A percentile compares a stretch with the other conserved stretches of the same genome.
phyloP scores from a whole-genome alignment of 106 monocot genomes.

The Phalaenopsis aphrodite region DNA sequence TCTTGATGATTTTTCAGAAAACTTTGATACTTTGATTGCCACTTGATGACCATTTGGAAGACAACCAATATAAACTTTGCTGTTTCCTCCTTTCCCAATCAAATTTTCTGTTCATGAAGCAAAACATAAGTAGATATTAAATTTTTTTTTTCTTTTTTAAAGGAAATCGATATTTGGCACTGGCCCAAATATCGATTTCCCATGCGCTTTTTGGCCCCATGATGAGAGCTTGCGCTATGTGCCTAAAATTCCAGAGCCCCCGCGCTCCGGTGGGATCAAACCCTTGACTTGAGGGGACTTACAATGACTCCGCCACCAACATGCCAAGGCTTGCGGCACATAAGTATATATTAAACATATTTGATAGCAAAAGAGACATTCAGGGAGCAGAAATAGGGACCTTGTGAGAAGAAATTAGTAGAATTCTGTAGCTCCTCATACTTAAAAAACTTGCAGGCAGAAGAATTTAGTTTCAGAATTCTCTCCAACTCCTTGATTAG shows the following conservation, averaged over 20 bases:
- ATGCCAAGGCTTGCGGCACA: no score
- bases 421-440: constrained; percentile 35
- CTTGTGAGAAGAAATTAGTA: constrained; percentile 61
- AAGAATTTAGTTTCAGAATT: constrained; percentile 31
- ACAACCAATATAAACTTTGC: constrained; percentile 62
- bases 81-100: constrained; percentile 80
- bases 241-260: no score
- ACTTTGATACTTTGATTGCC: constrained; percentile 63
- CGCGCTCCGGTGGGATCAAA: no score
- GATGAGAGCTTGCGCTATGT: no score
- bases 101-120: constrained; percentile 45
- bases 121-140: not conserved
- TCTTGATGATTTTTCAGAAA: constrained; percentile 34
- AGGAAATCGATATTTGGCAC: no score
- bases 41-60: constrained; percentile 42
- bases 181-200: no score
- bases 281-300: no score
- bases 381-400: constrained; percentile 11
- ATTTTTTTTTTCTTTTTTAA: not conserved
- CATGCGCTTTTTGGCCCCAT: no score
- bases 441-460: constrained; percentile 47
- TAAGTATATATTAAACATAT: not conserved
- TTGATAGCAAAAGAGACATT: not conserved
- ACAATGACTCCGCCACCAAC: no score
- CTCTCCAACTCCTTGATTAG: constrained; percentile 28